These are phyloP conservation scores for Ceratocystis diversiconidia DNA, from an alignment of 2,329 filamentous ascomycete genomes.

Conservation along the genomic window DNA sequence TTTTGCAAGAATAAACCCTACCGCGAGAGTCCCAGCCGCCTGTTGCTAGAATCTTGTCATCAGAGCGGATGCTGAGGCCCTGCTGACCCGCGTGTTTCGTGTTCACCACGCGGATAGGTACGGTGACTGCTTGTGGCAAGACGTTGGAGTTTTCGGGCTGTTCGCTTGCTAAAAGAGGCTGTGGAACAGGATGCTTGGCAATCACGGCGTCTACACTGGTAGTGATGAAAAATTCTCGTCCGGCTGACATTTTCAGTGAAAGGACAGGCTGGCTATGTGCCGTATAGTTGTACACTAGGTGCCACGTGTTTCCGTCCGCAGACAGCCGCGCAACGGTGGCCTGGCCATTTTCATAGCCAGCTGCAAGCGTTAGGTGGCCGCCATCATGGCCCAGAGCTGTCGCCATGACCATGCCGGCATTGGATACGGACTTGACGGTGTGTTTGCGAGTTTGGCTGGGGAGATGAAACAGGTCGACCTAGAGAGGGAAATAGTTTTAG, in stretches of 20 bases:
- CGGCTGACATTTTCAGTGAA: slow-evolving; percentile 47
- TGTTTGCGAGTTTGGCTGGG: slow-evolving; percentile 59
- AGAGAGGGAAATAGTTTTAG: background rate
- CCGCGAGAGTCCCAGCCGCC: slow-evolving; percentile 82
- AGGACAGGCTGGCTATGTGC: slow-evolving; percentile 69
- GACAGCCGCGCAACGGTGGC: slow-evolving; percentile 49
- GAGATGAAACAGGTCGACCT: slow-evolving; percentile 72
- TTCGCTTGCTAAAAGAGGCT: background rate
- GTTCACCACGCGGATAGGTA: slow-evolving; percentile 46
- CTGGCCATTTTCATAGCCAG: slow-evolving; percentile 76
- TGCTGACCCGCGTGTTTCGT: slow-evolving; percentile 91
- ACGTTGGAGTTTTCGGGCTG: background rate
- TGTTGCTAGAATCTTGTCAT: slow-evolving; percentile 73
- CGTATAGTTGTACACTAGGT: slow-evolving; percentile 46
- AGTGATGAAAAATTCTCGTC: slow-evolving; percentile 51
- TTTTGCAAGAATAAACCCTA: slow-evolving; percentile 67
- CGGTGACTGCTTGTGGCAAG: background rate
- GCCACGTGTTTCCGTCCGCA: slow-evolving; percentile 30
- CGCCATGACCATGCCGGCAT: slow-evolving; percentile 80
- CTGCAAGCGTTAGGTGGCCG: slow-evolving; percentile 45
- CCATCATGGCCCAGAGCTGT: slow-evolving; percentile 44
- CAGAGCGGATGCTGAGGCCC: slow-evolving; percentile 58
- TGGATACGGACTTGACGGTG: slow-evolving; percentile 35
- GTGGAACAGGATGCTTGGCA: slow-evolving; percentile 55
- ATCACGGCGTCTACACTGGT: slow-evolving; percentile 71